Conservation (phyloP, 257 asterid genomes). For the Thymus quinquecostatus region DNA sequence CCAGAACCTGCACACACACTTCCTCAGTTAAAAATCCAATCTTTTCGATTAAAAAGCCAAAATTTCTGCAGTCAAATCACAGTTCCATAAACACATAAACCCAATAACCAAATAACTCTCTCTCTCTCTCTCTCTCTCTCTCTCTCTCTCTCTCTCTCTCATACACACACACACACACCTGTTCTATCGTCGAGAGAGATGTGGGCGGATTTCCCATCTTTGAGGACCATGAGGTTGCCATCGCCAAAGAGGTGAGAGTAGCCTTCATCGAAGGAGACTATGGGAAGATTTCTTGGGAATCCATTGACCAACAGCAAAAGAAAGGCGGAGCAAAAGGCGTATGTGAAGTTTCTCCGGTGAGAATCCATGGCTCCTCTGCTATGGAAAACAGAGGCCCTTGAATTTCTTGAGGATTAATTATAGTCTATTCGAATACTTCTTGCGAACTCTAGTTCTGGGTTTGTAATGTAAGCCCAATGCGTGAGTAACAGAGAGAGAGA, state of each 20-base stretch:
- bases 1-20: conserved; percentile 67
- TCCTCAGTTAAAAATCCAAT: conserved; percentile 31
- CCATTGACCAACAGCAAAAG: conserved; percentile 49
- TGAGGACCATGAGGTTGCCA: conserved; percentile 68
- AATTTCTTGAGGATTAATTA: background rate
- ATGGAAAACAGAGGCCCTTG: conserved; percentile 3
- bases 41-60: conserved; percentile 17
- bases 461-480: conserved; percentile 35
- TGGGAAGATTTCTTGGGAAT: conserved; percentile 65
- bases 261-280: conserved; percentile 80
- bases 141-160: no score
- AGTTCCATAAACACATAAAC: background rate
- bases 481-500: conserved; percentile 12
- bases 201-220: conserved; percentile 75
- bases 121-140: no score
- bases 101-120: background rate
- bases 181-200: conserved; percentile 80
- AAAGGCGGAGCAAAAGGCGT: conserved; percentile 39
- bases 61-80: background rate
- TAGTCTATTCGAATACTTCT: background rate
- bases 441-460: conserved; percentile 20
- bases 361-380: conserved; percentile 39
- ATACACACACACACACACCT: conserved; percentile 40
- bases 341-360: conserved; percentile 28
- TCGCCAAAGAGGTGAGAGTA: conserved; percentile 88